Evolutionary conservation across 2,329 filamentous ascomycete species (phyloP), one percentile per base, ranked within the genome.

Genomic region (Aspergillus tamarii): DNA sequence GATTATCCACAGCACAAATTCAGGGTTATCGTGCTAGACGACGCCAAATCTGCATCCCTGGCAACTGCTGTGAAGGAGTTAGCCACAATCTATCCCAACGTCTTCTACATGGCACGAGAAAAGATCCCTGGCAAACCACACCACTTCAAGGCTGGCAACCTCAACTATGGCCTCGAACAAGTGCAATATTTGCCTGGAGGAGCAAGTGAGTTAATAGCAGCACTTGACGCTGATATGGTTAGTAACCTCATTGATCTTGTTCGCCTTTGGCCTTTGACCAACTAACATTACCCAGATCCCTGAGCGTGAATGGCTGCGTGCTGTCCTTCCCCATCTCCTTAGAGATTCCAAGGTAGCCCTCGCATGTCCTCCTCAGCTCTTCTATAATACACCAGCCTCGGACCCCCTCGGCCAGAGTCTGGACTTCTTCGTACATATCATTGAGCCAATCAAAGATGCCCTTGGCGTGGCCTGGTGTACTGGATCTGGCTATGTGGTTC

Each of bases 211-310:
- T 89, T 82, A 73, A 85, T 89, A 72, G 87, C 87, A n/a, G 85
- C 85, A 45, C 77, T 90, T 39, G 88, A 90, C 71, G 88, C 87
- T 23, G 88, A 90, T 71, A 90, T 90, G 88, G 45, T 48, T n/a
- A 28, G 45, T 48, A 16, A 4, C 21, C 43, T 23, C 43, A 9
- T 9, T 46, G n/a, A 46, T 16, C 34, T 16, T 36, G 34, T 36
- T 36, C 5, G 14, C 14, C 14, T 36, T 36, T 36, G 14, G 8
- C 14, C 7, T 16, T 14, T 16, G 14, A 36, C 14, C 34, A 16
- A 36, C 43, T 46, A 14, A 46, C 45, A 16, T 28, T 23, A 9
- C 7, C 11, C 23, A 48, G 45, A 89, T 90, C 73, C 85, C 87
- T 8, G 85, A 89, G 72, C 80, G 79, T 58, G 77, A 85, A 54